Percentiles rank a stretch among this genome's conserved stretches.
These are phyloP conservation scores for Elsinoe batatas DNA, from an alignment of 2,329 filamentous ascomycete species.

Conservation along the genomic window DNA sequence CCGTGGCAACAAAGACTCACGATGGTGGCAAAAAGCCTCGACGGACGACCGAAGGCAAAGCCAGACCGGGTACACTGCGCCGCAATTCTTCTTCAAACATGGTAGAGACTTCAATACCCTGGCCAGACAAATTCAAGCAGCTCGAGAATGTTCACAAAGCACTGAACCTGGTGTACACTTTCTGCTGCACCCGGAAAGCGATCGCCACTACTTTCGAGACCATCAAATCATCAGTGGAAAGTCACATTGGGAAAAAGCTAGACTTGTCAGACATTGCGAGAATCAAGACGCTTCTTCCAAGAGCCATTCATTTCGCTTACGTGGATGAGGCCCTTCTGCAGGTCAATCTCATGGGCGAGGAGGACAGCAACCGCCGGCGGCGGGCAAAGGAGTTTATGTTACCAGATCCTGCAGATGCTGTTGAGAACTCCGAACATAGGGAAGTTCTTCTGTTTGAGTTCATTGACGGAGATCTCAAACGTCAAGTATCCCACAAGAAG, in stretches of 20 bases:
- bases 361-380: constrained; percentile 54
- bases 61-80: constrained; percentile 24
- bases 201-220: constrained; percentile 86
- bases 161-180: constrained; percentile 86
- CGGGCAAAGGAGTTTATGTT: constrained; percentile 43
- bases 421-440: constrained; percentile 32
- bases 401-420: constrained; percentile 27
- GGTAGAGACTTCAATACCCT: constrained; percentile 48
- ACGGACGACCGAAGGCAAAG: constrained; percentile 28
- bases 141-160: constrained; percentile 72
- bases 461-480: constrained; percentile 79
- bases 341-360: constrained; percentile 63
- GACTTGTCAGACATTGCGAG: constrained; percentile 70
- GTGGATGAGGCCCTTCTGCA: constrained; percentile 77
- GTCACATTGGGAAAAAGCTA: constrained; percentile 63
- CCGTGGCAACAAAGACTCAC: constrained; percentile 46
- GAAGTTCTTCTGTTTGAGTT: constrained; percentile 88
- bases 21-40: constrained; percentile 47
- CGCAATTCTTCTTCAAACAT: constrained; percentile 41
- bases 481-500: constrained; percentile 61
- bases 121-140: constrained; percentile 65
- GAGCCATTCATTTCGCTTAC: constrained; percentile 72
- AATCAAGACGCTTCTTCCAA: constrained; percentile 67
- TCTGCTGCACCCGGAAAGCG: constrained; percentile 87
- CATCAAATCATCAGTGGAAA: constrained; percentile 74